phyloP scores from a whole-genome alignment of 805 yeast species.

The Saccharomycopsis sp. region DNA sequence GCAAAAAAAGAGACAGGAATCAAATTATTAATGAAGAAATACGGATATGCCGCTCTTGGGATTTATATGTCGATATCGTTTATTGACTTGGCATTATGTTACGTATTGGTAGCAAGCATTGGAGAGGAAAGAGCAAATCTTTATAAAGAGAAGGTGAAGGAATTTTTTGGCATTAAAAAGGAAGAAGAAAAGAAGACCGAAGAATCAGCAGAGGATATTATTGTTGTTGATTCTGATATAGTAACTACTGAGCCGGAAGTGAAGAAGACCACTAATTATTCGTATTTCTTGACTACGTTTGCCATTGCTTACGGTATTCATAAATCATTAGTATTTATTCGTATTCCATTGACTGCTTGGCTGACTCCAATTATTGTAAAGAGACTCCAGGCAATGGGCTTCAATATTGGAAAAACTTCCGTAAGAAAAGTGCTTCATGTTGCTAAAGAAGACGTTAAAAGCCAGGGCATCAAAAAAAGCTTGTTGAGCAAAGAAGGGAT shows the following conservation, averaged over 20 bases:
- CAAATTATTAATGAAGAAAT: conserved; percentile 68
- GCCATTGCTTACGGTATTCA: conserved; percentile 90
- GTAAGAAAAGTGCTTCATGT: conserved; percentile 11
- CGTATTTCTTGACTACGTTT: conserved; percentile 70
- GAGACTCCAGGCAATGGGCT: conserved; percentile 67
- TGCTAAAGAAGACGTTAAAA: neutral
- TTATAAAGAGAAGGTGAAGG: conserved; percentile 55
- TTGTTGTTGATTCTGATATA: conserved; percentile 11
- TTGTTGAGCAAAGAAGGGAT: neutral
- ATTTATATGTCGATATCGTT: conserved; percentile 69
- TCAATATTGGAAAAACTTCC: conserved; percentile 48
- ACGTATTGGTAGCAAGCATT: conserved; percentile 70
- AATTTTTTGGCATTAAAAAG: conserved; percentile 56
- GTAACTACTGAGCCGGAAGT: conserved; percentile 18
- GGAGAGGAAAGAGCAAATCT: conserved; percentile 79
- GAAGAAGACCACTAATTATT: conserved; percentile 20
- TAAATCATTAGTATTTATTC: conserved; percentile 73
- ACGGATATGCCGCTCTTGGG: conserved; percentile 88
- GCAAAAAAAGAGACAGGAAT: conserved; percentile 28
- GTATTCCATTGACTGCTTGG: conserved; percentile 89
- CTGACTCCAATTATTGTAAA: conserved; percentile 76
- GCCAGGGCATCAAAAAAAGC: neutral
- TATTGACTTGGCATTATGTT: conserved; percentile 80
- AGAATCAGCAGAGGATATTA: conserved; percentile 20
- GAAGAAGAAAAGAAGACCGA: conserved; percentile 32